Evolutionary conservation across 2,329 filamentous ascomycete genomes (phyloP), one percentile per base, ranked within the genome.

Genomic region (Orbilia ellipsospora): DNA sequence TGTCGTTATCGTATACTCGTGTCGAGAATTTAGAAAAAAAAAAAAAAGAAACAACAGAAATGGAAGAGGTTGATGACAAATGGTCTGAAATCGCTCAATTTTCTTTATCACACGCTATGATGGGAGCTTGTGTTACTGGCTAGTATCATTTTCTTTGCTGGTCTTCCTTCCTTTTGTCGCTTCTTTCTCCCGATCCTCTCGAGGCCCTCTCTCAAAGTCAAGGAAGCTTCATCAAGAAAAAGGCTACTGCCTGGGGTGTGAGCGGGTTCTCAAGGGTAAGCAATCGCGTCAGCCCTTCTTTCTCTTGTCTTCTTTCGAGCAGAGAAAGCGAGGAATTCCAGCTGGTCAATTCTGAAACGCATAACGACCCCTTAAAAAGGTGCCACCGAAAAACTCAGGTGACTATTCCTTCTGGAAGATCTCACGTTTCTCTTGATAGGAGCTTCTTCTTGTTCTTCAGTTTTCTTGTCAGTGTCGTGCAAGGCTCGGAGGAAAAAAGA

Each of bases 291-390:
- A 73, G 69, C 69, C 68, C 69, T 73, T 73, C 51, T 31, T 73
- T 73, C 51, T 10, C 31, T 36, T 10, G 31, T 36, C 31, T 36
- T 36, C 31, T 57, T 56, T 56, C 36, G 20, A 64, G 16, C 15
- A 50, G 48, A 15, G 28, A 57, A 16, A 50, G 44, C 31, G 40
- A 73, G 55, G 31, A 60, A 73, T 65, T 73, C 69, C 62, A 73
- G 69, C 69, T 73, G 69, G 69, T 73, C 69, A 20, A 66, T 67
- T 73, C 69, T 73, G 69, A 73, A 73, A 73, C 69, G 61, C 69
- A 66, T 65, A 66, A 62, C 62, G 56, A 36, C 62, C 69, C 69
- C 69, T 67, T 60, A 67, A 73, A 70, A 62, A 40, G 69, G 69
- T 73, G 69, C 69, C 69, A 73, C 69, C 55, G 69, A 67, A 48